Evolutionary conservation across 257 asterid genomes (phyloP).

Genomic region (Orobanche coerulescens): DNA sequence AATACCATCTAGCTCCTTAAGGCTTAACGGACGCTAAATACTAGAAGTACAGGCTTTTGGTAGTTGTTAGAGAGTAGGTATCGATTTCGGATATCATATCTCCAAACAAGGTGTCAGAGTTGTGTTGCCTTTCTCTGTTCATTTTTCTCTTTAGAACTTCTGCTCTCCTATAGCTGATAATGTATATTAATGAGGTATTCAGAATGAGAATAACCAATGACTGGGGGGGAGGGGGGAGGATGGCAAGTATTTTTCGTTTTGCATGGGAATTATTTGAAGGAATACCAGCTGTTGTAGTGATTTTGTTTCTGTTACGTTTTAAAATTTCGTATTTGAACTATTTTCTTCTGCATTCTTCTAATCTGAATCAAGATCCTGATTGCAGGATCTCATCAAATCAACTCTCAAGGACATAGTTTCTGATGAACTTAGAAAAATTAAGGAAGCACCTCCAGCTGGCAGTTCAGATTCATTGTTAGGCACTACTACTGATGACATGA

Average conservation of each 20-base stretch:
- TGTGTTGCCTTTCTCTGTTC: neutral
- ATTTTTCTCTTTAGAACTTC: neutral
- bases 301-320: neutral
- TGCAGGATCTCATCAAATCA: constrained; percentile 57
- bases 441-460: constrained; percentile 34
- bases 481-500: constrained; percentile 43
- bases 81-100: neutral
- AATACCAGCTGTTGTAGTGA: constrained; percentile 8
- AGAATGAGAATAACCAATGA: neutral
- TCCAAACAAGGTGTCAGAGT: neutral
- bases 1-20: neutral
- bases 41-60: neutral
- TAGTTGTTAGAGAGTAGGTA: neutral
- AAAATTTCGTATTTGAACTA: neutral
- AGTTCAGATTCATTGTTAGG: constrained; percentile 20
- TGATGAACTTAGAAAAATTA: constrained; percentile 62
- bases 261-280: neutral
- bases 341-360: constrained; percentile 10
- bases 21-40: neutral
- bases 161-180: neutral
- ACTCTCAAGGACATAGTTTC: constrained; percentile 67
- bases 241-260: neutral
- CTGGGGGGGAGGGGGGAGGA: neutral
- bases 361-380: constrained; percentile 16
- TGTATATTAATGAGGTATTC: neutral